phyloP scores from a whole-genome alignment of 352 stramenopile species.

The Globisporangium cylindrosporum region DNA sequence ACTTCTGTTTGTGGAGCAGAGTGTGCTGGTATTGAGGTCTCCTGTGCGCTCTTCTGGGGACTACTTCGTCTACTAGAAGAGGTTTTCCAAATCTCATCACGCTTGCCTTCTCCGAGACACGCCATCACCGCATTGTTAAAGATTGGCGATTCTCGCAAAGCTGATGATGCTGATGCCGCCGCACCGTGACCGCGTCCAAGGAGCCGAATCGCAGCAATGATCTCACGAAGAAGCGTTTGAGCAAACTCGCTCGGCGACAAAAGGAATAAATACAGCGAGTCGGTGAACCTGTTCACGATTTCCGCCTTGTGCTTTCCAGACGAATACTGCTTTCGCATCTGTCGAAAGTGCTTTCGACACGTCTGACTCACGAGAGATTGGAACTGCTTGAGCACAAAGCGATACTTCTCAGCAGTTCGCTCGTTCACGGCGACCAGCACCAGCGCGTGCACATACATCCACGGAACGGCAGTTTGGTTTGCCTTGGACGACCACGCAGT shows the following conservation, averaged over 20 bases:
- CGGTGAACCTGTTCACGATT: slow-evolving; percentile 1
- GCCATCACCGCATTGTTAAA: slow-evolving; percentile 18
- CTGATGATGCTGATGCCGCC: neutral
- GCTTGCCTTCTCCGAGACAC: slow-evolving; percentile 9
- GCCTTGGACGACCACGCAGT: slow-evolving; percentile 34
- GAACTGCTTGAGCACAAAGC: slow-evolving; percentile 19
- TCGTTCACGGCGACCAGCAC: slow-evolving; percentile 11
- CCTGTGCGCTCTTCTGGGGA: neutral
- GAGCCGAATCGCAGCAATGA: slow-evolving; percentile 7
- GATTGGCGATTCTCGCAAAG: neutral
- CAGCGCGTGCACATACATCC: slow-evolving; percentile 44
- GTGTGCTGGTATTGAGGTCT: neutral
- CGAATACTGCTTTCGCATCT: neutral
- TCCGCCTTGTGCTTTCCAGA: neutral
- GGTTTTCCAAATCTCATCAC: slow-evolving; percentile 4
- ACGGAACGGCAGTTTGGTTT: slow-evolving; percentile 25
- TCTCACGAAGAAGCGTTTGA: slow-evolving; percentile 6
- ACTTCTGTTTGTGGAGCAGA: slow-evolving; percentile 9
- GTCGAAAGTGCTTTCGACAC: slow-evolving; percentile 6
- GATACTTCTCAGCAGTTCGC: slow-evolving; percentile 3
- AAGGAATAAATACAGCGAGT: slow-evolving; percentile 9
- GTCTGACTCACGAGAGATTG: slow-evolving; percentile 13
- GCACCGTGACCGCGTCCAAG: neutral
- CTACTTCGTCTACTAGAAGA: neutral
- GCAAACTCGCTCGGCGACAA: slow-evolving; percentile 8